Evolutionary conservation across 345 rosid genomes (phyloP).

Genomic region (Turritis glabra): DNA sequence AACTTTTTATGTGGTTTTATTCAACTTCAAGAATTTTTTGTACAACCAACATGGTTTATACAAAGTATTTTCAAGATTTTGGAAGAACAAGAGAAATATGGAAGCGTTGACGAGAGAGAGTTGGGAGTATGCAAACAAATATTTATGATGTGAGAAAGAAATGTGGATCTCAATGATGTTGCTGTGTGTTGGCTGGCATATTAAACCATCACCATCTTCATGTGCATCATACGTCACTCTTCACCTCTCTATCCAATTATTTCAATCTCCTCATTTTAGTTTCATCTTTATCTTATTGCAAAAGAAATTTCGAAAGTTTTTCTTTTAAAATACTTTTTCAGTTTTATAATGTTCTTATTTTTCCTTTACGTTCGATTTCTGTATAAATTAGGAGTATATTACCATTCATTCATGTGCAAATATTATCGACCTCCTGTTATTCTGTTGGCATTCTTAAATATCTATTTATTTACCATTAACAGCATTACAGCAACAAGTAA

Average conservation of each 20-base stretch:
- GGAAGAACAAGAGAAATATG: not conserved
- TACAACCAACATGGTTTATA: not conserved
- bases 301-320: not conserved
- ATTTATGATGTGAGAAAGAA: constrained; percentile 33
- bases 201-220: constrained; percentile 40
- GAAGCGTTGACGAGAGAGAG: constrained; percentile 30
- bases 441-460: no score
- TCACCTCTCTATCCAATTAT: constrained; percentile 24
- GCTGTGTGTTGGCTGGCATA: constrained; percentile 42
- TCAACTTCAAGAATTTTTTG: not conserved
- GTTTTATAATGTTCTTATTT: no score
- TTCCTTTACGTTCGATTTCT: no score
- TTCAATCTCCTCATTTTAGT: not conserved
- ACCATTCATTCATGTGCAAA: no score
- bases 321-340: not conserved
- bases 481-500: no score
- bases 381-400: no score
- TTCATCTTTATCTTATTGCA: constrained; percentile 2
- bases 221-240: constrained; percentile 39
- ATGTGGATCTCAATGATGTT: constrained; percentile 40
- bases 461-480: no score
- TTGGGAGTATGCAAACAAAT: constrained; percentile 13
- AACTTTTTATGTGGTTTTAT: not conserved
- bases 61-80: not conserved
- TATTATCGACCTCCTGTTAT: no score